These are phyloP conservation scores for Pistacia integerrima DNA, from an alignment of 345 rosid genomes.

Conservation along the genomic window DNA sequence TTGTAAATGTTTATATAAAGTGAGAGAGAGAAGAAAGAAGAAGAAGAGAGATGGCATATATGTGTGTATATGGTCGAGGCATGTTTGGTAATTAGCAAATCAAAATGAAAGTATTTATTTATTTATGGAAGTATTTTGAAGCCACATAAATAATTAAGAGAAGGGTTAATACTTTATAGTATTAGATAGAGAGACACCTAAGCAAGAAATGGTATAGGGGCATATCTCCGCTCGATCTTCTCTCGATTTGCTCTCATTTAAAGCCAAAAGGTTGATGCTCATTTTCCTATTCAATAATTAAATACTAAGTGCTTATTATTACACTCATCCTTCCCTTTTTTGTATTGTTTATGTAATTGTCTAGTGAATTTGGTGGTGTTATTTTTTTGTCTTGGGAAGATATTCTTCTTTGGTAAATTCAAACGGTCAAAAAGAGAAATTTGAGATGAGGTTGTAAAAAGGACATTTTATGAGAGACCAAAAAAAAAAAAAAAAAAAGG, in stretches of 20 bases:
- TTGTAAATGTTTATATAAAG: background rate
- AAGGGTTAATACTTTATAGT: no score
- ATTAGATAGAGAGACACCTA: conserved; percentile 17
- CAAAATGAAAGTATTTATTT: background rate
- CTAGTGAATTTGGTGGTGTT: no score
- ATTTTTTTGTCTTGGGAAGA: no score
- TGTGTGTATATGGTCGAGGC: background rate
- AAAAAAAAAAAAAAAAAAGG: no score
- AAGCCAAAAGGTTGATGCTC: conserved; percentile 34
- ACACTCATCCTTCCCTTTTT: no score
- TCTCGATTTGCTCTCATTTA: conserved; percentile 43
- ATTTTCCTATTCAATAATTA: background rate
- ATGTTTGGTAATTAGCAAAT: background rate
- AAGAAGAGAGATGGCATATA: background rate
- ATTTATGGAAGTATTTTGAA: background rate
- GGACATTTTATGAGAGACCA: no score
- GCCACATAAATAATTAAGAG: background rate
- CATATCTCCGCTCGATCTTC: conserved; percentile 49
- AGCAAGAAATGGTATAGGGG: conserved; percentile 22
- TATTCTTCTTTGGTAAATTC: no score
- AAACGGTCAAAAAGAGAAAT: no score
- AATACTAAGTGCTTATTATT: no score
- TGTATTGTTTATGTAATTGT: no score
- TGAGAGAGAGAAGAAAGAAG: background rate
- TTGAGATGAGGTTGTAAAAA: no score